A percentile compares a stretch with the other conserved stretches of the same genome.
phyloP scores from a whole-genome alignment of 2,329 filamentous ascomycete genomes.

The Clonostachys rhizophaga region DNA sequence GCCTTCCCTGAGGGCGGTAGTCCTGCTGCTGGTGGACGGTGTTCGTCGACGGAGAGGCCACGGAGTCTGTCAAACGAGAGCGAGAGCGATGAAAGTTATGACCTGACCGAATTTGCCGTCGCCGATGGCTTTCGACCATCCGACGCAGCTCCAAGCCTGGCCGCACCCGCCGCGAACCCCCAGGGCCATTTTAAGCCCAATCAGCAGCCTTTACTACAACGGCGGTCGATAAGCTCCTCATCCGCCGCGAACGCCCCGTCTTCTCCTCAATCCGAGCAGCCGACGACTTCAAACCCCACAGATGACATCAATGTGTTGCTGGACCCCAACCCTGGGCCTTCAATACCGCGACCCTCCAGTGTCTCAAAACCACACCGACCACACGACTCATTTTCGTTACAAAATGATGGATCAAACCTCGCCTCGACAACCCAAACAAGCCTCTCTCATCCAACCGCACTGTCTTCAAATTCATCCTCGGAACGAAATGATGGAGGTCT shows the following conservation, averaged over 20 bases:
- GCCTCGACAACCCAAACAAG: slow-evolving; percentile 5
- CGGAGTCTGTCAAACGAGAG: slow-evolving; percentile 28
- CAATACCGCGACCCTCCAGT: slow-evolving; percentile 42
- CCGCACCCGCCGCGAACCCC: slow-evolving; percentile 1
- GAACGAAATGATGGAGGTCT: not conserved
- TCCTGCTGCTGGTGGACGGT: slow-evolving; percentile 30
- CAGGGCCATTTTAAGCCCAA: slow-evolving; percentile 5
- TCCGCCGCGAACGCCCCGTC: slow-evolving; percentile 6
- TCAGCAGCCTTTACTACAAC: slow-evolving; percentile 2
- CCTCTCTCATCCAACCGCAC: not conserved
- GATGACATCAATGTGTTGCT: slow-evolving; percentile 9
- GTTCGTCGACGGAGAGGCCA: slow-evolving; percentile 25
- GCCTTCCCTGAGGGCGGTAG: slow-evolving; percentile 28
- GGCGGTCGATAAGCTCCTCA: no score
- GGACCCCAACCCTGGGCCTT: slow-evolving; percentile 6
- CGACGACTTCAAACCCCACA: slow-evolving; percentile 8
- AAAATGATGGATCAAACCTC: slow-evolving; percentile 41
- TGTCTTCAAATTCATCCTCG: slow-evolving; percentile 7
- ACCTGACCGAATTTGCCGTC: slow-evolving; percentile 43
- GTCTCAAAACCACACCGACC: slow-evolving; percentile 46
- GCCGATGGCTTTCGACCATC: slow-evolving; percentile 46
- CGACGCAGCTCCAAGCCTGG: slow-evolving; percentile 2
- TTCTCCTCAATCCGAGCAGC: slow-evolving; percentile 12
- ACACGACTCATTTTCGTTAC: slow-evolving; percentile 44
- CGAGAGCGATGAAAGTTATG: slow-evolving; percentile 31